These are phyloP conservation scores for Litchi chinensis DNA, from an alignment of 345 rosid species.

Conservation along the genomic window DNA sequence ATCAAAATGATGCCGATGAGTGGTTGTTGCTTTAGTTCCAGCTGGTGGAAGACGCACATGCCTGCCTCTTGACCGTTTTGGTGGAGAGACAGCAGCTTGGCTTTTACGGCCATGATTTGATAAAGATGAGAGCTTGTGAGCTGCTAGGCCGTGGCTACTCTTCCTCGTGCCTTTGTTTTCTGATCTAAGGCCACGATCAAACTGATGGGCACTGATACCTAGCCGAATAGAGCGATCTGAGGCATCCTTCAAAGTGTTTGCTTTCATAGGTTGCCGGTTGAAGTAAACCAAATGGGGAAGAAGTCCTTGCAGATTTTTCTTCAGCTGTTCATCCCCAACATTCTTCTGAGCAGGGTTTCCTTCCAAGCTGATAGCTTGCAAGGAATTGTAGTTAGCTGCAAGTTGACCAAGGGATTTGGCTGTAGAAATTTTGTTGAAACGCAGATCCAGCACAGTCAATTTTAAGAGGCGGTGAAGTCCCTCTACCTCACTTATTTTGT, in stretches of 20 bases:
- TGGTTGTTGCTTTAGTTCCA: slow-evolving; percentile 49
- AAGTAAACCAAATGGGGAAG: slow-evolving; percentile 80
- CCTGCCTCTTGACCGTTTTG: slow-evolving; percentile 55
- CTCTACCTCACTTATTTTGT: slow-evolving; percentile 89
- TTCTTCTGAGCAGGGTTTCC: slow-evolving; percentile 98
- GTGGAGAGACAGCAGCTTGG: slow-evolving; percentile 45
- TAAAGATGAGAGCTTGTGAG: slow-evolving; percentile 46
- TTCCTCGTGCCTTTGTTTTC: slow-evolving; percentile 65
- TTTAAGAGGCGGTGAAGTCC: slow-evolving; percentile 96
- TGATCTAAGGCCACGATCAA: slow-evolving; percentile 63
- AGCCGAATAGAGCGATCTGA: slow-evolving; percentile 65
- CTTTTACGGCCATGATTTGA: slow-evolving; percentile 45
- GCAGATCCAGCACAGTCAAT: slow-evolving; percentile 77
- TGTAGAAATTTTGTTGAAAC: slow-evolving; percentile 87
- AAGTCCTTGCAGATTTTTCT: slow-evolving; percentile 76
- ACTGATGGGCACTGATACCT: slow-evolving; percentile 59
- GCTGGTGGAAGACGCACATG: slow-evolving; percentile 55
- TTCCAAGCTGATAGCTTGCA: slow-evolving; percentile 95
- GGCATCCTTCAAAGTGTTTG: slow-evolving; percentile 55
- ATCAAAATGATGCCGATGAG: slow-evolving; percentile 45
- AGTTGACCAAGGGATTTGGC: slow-evolving; percentile 90
- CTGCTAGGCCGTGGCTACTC: slow-evolving; percentile 50
- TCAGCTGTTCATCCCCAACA: slow-evolving; percentile 92
- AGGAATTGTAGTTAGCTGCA: slow-evolving; percentile 92
- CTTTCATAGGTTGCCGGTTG: slow-evolving; percentile 75